Evolutionary conservation across 2,329 filamentous ascomycete genomes (phyloP).

Genomic region (Rachicladosporium sp.): DNA sequence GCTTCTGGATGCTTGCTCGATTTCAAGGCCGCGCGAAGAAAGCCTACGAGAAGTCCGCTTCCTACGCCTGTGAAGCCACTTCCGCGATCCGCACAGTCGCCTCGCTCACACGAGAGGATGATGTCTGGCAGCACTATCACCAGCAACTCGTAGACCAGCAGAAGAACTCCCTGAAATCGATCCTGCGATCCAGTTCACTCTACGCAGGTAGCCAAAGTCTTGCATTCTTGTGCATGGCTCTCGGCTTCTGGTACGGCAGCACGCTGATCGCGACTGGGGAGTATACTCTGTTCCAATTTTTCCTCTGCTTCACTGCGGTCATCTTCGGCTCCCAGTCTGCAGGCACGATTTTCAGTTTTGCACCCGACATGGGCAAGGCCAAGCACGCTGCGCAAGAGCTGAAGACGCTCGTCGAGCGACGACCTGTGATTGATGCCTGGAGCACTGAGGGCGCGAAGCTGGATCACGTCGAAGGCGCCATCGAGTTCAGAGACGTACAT

Average conservation of each 20-base stretch:
- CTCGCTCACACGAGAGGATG: conserved; percentile 72
- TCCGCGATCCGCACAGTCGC: conserved; percentile 90
- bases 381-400: conserved; percentile 71
- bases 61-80: conserved; percentile 85
- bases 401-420: conserved; percentile 70
- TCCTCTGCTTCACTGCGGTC: conserved; percentile 75
- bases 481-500: conserved; percentile 87
- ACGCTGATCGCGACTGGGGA: conserved; percentile 58
- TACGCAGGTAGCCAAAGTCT: conserved; percentile 79
- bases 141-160: conserved; percentile 54
- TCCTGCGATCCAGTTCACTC: conserved; percentile 62
- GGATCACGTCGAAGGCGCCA: conserved; percentile 54
- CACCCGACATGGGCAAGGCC: conserved; percentile 86
- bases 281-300: conserved; percentile 77
- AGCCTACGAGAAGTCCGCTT: conserved; percentile 69
- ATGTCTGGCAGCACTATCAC: conserved; percentile 65
- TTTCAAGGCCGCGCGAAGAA: conserved; percentile 70
- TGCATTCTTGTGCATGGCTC: conserved; percentile 69
- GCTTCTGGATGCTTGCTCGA: conserved; percentile 70
- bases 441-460: conserved; percentile 54
- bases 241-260: conserved; percentile 89
- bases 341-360: conserved; percentile 78
- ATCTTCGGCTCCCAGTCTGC: conserved; percentile 90
- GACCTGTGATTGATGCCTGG: conserved; percentile 75
- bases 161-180: conserved; percentile 54